A percentile compares a stretch with the other conserved stretches of the same genome.
Conservation (phyloP, 306 rosid species). For the Glycine soja region DNA sequence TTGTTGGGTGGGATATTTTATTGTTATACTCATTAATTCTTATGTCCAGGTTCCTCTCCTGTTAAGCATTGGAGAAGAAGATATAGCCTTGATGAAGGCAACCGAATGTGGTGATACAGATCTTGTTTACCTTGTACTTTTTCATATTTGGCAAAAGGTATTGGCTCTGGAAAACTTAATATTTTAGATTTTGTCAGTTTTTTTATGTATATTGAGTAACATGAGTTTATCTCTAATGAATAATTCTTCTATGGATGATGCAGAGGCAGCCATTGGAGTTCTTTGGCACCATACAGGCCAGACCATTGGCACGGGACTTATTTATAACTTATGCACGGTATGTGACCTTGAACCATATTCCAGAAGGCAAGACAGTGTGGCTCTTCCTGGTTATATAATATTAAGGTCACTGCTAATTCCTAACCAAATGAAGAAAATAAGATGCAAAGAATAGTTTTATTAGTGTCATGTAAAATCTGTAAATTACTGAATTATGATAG, state of each 20-base stretch:
- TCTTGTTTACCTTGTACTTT: constrained; percentile 95
- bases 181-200: constrained; percentile 25
- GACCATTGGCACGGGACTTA: constrained; percentile 77
- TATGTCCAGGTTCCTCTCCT: constrained; percentile 87
- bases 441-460: not conserved
- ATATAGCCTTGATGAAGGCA: constrained; percentile 84
- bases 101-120: constrained; percentile 96
- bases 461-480: constrained; percentile 7
- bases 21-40: constrained; percentile 17
- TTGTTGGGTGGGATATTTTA: constrained; percentile 25
- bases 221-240: constrained; percentile 37
- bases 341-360: constrained; percentile 42
- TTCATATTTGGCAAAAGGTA: constrained; percentile 97
- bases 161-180: constrained; percentile 39
- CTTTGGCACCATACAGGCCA: constrained; percentile 81
- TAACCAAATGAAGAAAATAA: constrained; percentile 30
- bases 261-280: constrained; percentile 92
- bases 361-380: constrained; percentile 36
- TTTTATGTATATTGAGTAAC: constrained; percentile 26
- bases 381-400: constrained; percentile 33
- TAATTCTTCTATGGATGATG: constrained; percentile 48
- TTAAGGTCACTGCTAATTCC: constrained; percentile 32
- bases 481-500: not conserved
- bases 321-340: constrained; percentile 86
- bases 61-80: constrained; percentile 99